phyloP scores from a whole-genome alignment of 768 basidiomycete species.

The Psilocybe cubensis region DNA sequence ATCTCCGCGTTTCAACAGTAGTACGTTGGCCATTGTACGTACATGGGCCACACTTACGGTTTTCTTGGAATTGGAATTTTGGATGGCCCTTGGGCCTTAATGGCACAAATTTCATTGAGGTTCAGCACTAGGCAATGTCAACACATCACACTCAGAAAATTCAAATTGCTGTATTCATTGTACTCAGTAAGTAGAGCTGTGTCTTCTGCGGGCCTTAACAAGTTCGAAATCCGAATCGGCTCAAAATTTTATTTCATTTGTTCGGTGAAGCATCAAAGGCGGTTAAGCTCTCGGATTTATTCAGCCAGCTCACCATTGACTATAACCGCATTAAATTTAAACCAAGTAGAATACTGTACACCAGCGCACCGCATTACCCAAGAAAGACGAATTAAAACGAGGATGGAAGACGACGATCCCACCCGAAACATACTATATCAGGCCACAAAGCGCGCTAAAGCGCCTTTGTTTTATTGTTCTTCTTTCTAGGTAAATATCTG shows the following conservation, averaged over 20 bases:
- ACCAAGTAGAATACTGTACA: background rate
- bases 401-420: background rate
- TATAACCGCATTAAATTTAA: background rate
- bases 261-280: background rate
- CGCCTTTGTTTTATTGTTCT: background rate
- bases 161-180: background rate
- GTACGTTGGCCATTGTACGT: background rate
- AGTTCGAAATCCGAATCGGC: background rate
- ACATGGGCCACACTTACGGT: too few relatives aligned
- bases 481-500: background rate
- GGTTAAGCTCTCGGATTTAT: background rate
- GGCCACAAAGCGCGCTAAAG: background rate
- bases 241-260: background rate
- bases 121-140: too few relatives aligned
- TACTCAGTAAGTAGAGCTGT: background rate
- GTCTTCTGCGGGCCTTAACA: background rate
- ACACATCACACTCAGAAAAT: background rate
- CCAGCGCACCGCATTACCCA: too few relatives aligned
- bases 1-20: background rate
- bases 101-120: too few relatives aligned
- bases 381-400: background rate
- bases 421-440: background rate
- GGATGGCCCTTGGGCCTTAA: too few relatives aligned
- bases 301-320: background rate
- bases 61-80: too few relatives aligned